Evolutionary conservation across 2,329 filamentous ascomycete genomes (phyloP), one percentile per base, ranked within the genome.

Genomic region (Cadophora malorum): DNA sequence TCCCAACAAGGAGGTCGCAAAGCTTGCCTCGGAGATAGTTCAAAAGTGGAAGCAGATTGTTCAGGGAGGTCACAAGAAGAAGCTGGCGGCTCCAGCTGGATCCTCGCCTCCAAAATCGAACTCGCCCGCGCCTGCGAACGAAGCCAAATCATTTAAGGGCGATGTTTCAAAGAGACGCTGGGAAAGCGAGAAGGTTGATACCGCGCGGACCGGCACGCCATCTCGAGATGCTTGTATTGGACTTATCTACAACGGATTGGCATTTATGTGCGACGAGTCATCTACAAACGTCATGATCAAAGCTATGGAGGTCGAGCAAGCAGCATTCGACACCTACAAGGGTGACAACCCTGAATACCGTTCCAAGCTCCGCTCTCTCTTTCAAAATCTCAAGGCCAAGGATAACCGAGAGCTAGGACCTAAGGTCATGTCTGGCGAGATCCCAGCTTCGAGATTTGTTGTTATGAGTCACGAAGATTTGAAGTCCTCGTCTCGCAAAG

Each of bases 381-480:
- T 93, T 82, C 89, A 94, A 79, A 98, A 98, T 78, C 88, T 99
- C 74, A 98, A 97, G 84, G 93, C 93, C 83, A 94, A 92, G 81
- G 91, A 89, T 71, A 98, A 98, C 81, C 85, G 87, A 47, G 86
- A 88, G 69, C 87, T 99, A 53, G 90, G 94, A 63, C 84, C 85
- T 70, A 88, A 90, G 71, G 92, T 99, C 72, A 84, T 97, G 76
- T 83, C 83, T 4, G 93, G 91, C 69, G 87, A 91, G 33, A 92
- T 98, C 68, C 73, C 85, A 0, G 83, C 94, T 0, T 86, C 89
- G 2, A 84, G 84, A 45, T 96, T 99, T 74, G 94, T 97, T 67
- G 83, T 84, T 75, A 97, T 99, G 96, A 87, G 89, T 9, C 90
- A 92, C 75, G 92, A 97, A 65, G 95, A 98, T 79, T 88, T 99